Evolutionary conservation across 129 eudicot genomes (phyloP).

Genomic region (Helianthus tuberosus): DNA sequence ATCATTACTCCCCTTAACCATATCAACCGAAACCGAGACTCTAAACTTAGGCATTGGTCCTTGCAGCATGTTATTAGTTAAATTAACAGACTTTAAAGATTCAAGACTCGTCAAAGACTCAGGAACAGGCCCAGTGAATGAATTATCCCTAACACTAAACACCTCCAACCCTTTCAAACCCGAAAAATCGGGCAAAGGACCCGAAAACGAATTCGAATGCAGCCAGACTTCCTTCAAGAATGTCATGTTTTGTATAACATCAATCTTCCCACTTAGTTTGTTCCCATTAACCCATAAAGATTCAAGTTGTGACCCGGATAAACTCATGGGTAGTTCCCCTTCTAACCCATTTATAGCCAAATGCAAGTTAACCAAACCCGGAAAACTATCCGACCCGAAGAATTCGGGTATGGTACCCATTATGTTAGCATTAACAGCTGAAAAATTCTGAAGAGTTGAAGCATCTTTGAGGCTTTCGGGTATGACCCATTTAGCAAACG

Average conservation of each 20-base stretch:
- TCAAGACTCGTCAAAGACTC: slow-evolving; percentile 55
- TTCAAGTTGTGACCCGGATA: slow-evolving; percentile 71
- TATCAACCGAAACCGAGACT: slow-evolving; percentile 58
- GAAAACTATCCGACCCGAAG: slow-evolving; percentile 71
- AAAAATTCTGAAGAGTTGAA: slow-evolving; percentile 73
- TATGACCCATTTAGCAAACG: slow-evolving; percentile 75
- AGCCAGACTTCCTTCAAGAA: slow-evolving; percentile 79
- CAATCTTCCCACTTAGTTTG: slow-evolving; percentile 70
- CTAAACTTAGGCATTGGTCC: slow-evolving; percentile 85
- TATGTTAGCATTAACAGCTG: slow-evolving; percentile 75
- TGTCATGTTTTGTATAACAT: slow-evolving; percentile 86
- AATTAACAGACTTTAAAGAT: slow-evolving; percentile 70
- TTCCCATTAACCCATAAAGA: slow-evolving; percentile 93
- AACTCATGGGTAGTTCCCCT: slow-evolving; percentile 66
- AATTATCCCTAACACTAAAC: slow-evolving; percentile 80
- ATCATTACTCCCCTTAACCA: slow-evolving; percentile 55
- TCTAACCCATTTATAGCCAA: slow-evolving; percentile 65
- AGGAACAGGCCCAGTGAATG: slow-evolving; percentile 80
- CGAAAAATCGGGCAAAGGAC: slow-evolving; percentile 86
- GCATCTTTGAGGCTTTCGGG: slow-evolving; percentile 72
- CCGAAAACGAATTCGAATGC: slow-evolving; percentile 78
- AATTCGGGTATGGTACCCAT: slow-evolving; percentile 70
- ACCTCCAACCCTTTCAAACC: slow-evolving; percentile 63
- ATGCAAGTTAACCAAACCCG: slow-evolving; percentile 72
- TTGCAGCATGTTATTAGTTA: slow-evolving; percentile 86